Percentiles rank a stretch among this genome's conserved stretches.
phyloP scores from a whole-genome alignment of 1,139 yeast species.

The Groenewaldozyma sp. region DNA sequence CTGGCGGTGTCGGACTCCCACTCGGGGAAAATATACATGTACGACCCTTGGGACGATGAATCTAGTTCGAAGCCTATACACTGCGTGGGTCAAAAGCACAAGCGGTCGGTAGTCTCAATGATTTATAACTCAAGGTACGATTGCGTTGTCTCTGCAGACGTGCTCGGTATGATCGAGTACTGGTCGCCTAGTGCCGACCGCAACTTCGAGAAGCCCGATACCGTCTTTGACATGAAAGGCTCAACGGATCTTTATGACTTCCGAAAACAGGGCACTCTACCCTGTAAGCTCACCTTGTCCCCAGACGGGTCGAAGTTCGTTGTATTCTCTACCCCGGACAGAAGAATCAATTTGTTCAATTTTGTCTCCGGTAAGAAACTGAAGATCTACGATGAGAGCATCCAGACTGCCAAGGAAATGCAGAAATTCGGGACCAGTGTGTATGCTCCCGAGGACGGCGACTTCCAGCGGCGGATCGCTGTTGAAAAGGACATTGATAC shows the following conservation, averaged over 20 bases:
- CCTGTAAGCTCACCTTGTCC: slow-evolving; percentile 22
- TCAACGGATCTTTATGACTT: slow-evolving; percentile 38
- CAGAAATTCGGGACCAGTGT: slow-evolving; percentile 23
- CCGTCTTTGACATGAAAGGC: slow-evolving; percentile 33
- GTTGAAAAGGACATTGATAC: slow-evolving; percentile 25
- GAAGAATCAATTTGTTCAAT: slow-evolving; percentile 30
- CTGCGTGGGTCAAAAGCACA: slow-evolving; percentile 26
- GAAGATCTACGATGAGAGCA: slow-evolving; percentile 31
- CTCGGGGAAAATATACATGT: slow-evolving; percentile 20
- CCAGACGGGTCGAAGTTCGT: slow-evolving; percentile 26
- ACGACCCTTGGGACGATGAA: slow-evolving; percentile 18
- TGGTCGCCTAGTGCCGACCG: slow-evolving; percentile 33
- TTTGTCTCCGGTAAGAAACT: slow-evolving; percentile 32
- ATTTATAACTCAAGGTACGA: slow-evolving; percentile 27
- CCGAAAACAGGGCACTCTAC: slow-evolving; percentile 29
- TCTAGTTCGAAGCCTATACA: slow-evolving; percentile 12
- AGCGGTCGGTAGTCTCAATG: slow-evolving; percentile 25
- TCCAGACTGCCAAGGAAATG: slow-evolving; percentile 22
- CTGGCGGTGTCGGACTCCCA: slow-evolving; percentile 25
- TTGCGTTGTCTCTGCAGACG: slow-evolving; percentile 35
- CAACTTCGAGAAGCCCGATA: slow-evolving; percentile 16
- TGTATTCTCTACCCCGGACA: slow-evolving; percentile 21
- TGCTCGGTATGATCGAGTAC: slow-evolving; percentile 37
- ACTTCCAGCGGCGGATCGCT: slow-evolving; percentile 25
- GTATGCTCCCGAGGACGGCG: slow-evolving; percentile 21